Conservation (phyloP, 2,329 filamentous ascomycete genomes). For the Colletotrichum incanum region DNA sequence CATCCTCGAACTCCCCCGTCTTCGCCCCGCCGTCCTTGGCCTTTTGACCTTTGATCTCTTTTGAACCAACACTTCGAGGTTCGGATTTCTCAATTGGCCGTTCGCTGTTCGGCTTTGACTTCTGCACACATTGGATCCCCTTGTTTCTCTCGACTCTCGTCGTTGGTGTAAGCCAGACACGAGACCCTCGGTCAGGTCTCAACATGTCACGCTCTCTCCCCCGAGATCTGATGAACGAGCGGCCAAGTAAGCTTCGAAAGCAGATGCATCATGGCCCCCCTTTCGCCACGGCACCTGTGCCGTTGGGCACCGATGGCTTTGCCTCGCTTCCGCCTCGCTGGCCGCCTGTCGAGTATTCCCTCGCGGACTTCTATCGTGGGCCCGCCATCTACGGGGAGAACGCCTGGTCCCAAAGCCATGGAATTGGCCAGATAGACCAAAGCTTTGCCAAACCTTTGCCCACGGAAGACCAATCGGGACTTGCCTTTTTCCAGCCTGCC, state of each 20-base stretch:
- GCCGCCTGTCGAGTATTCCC: constrained; percentile 21
- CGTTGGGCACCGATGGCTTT: constrained; percentile 1
- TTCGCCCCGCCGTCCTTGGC: not conserved
- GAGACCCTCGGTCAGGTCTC: not conserved
- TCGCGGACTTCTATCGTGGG: constrained; percentile 7
- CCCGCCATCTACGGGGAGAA: constrained; percentile 31
- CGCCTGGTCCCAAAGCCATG: constrained; percentile 26
- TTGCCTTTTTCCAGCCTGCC: constrained; percentile 11
- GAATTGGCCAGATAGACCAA: constrained; percentile 5
- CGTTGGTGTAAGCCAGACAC: not conserved
- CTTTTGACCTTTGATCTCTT: not conserved
- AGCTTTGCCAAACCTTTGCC: constrained; percentile 8
- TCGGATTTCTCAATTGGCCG: too few species aligned
- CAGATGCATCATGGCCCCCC: not conserved
- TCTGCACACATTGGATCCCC: not conserved
- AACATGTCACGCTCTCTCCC: constrained; percentile 1
- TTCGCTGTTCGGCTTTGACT: not conserved
- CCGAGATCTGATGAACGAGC: not conserved
- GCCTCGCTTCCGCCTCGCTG: constrained; percentile 31
- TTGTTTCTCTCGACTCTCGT: too few species aligned
- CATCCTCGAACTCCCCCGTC: not conserved
- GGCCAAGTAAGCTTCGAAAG: constrained; percentile 4
- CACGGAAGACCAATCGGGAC: not conserved
- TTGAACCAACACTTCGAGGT: too few species aligned
- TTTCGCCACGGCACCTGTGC: not conserved